Conservation (phyloP, 805 yeast species). For the Wickerhamomyces bisporus region DNA sequence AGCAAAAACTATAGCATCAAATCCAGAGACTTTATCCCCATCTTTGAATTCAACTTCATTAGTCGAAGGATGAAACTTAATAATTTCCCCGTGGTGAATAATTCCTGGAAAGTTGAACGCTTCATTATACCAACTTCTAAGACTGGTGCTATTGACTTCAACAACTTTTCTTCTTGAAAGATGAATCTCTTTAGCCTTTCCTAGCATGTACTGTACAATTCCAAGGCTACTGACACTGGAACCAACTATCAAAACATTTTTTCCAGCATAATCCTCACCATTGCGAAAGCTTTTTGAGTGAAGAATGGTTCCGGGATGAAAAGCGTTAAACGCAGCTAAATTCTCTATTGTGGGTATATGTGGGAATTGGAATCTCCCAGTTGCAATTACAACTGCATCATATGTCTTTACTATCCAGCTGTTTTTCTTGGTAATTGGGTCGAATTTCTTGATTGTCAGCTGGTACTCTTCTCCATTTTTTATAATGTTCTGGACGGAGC, state of each 20-base stretch:
- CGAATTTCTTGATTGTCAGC: constrained; percentile 17
- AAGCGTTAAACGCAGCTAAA: constrained; percentile 33
- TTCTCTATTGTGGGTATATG: constrained; percentile 44
- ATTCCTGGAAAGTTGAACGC: constrained; percentile 11
- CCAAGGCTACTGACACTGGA: constrained; percentile 36
- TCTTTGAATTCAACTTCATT: constrained; percentile 7
- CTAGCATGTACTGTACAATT: constrained; percentile 32
- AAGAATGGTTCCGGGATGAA: constrained; percentile 32
- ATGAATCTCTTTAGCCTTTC: constrained; percentile 9
- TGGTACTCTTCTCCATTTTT: constrained; percentile 33
- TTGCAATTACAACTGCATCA: constrained; percentile 51
- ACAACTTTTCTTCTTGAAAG: constrained; percentile 8
- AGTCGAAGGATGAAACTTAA: constrained; percentile 6
- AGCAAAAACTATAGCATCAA: constrained; percentile 32
- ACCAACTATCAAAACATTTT: constrained; percentile 37
- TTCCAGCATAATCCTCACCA: constrained; percentile 30
- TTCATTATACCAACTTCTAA: constrained; percentile 7
- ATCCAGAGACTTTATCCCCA: constrained; percentile 24
- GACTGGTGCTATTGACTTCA: background rate
- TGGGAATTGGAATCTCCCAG: constrained; percentile 55
- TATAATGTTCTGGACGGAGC: constrained; percentile 31
- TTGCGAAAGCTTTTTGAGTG: constrained; percentile 32
- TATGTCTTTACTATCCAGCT: constrained; percentile 37
- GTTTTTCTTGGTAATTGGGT: constrained; percentile 14
- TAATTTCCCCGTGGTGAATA: constrained; percentile 7